Percentiles rank a stretch among this genome's conserved stretches.
phyloP scores from a whole-genome alignment of 139 green algal species.

The Picochlorum sp. region DNA sequence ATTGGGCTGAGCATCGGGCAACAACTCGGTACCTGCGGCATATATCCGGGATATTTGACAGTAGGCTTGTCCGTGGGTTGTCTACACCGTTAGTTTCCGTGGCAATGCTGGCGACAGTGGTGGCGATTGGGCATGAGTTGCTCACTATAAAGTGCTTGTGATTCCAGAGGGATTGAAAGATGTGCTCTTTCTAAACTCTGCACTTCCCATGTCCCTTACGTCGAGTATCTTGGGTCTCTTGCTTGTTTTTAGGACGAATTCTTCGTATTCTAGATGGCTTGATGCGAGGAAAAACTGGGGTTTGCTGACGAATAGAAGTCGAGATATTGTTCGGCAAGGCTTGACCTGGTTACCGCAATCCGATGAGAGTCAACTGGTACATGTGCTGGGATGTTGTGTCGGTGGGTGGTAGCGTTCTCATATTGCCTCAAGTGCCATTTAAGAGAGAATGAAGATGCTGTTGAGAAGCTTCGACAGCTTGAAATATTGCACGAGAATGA shows the following conservation, averaged over 20 bases:
- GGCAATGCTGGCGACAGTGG: not conserved
- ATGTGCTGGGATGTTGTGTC: not conserved
- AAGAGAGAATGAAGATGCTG: slow-evolving; percentile 9
- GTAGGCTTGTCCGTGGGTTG: slow-evolving; percentile 17
- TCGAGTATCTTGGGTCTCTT: slow-evolving; percentile 25
- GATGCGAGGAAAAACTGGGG: slow-evolving; percentile 16
- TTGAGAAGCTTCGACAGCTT: slow-evolving; percentile 1
- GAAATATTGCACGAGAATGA: slow-evolving; percentile 14
- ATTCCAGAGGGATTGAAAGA: not conserved
- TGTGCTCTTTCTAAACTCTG: not conserved
- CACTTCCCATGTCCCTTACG: slow-evolving; percentile 21
- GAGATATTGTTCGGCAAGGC: slow-evolving; percentile 22
- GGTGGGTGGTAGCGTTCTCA: slow-evolving; percentile 6
- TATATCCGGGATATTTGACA: slow-evolving; percentile 25
- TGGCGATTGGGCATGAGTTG: slow-evolving; percentile 1
- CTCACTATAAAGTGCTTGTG: not conserved
- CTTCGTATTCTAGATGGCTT: slow-evolving; percentile 24
- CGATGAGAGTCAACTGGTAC: not conserved
- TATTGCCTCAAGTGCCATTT: slow-evolving; percentile 20
- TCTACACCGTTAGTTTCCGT: slow-evolving; percentile 16
- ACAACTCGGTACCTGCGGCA: slow-evolving; percentile 23
- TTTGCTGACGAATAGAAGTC: slow-evolving; percentile 10
- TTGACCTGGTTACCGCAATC: slow-evolving; percentile 4
- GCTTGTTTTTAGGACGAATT: slow-evolving; percentile 31
- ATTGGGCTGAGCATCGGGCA: slow-evolving; percentile 26